These are phyloP conservation scores for Melampsora americana DNA, from an alignment of 1,284 basidiomycete genomes.

Conservation along the genomic window DNA sequence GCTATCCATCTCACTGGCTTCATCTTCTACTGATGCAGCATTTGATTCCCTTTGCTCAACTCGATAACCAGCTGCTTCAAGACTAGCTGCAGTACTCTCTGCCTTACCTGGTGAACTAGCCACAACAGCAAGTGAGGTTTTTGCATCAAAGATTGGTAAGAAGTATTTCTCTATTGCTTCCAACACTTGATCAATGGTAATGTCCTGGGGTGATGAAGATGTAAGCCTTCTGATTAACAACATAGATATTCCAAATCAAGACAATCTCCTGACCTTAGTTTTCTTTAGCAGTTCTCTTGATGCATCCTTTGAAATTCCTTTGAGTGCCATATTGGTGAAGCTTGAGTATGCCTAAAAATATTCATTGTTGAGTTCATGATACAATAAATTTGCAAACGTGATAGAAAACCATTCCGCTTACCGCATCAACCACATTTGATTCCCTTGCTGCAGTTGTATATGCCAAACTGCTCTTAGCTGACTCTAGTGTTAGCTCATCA, in stretches of 20 bases:
- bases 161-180: conserved; percentile 70
- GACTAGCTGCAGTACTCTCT: conserved; percentile 66
- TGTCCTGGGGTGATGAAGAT: conserved; percentile 57
- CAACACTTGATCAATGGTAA: conserved; percentile 75
- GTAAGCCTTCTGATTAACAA: background rate
- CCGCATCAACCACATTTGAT: conserved; percentile 78
- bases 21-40: conserved; percentile 56
- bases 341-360: conserved; percentile 66
- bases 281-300: conserved; percentile 72
- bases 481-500: conserved; percentile 78
- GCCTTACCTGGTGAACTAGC: conserved; percentile 78
- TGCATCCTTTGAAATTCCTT: conserved; percentile 70
- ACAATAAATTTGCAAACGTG: conserved; percentile 45
- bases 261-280: conserved; percentile 58
- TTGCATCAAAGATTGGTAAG: conserved; percentile 77
- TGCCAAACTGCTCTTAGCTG: conserved; percentile 86
- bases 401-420: conserved; percentile 55
- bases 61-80: conserved; percentile 69
- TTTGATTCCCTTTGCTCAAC: conserved; percentile 71
- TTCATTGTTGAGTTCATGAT: conserved; percentile 49
- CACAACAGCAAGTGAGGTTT: conserved; percentile 73
- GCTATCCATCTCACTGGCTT: conserved; percentile 4
- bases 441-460: conserved; percentile 76
- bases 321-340: conserved; percentile 81
- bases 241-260: conserved; percentile 44